Percentiles rank a stretch among this genome's conserved stretches.
Conservation (phyloP, 208 protist species). For the Wallacemonas collosoma region DNA sequence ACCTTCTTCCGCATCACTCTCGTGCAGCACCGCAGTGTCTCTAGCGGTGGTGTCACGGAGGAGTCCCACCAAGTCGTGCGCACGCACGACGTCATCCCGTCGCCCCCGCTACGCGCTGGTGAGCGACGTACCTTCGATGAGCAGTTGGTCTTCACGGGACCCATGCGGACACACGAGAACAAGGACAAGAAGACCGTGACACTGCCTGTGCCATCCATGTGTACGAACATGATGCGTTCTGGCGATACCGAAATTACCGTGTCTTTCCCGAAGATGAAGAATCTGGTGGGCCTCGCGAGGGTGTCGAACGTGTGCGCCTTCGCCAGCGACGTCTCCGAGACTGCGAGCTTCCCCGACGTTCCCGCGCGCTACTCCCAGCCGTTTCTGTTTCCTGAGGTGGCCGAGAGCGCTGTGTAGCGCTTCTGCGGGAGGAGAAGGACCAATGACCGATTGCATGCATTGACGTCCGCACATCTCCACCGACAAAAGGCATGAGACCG, state of each 20-base stretch:
- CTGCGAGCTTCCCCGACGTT: background rate
- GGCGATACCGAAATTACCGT: background rate
- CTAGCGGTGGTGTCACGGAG: constrained; percentile 9
- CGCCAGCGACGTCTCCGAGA: constrained; percentile 8
- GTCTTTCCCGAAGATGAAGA: constrained; percentile 13
- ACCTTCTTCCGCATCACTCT: constrained; percentile 1
- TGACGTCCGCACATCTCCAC: too few species aligned
- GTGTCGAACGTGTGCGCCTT: constrained; percentile 8
- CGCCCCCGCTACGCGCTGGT: constrained; percentile 13
- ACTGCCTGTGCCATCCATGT: constrained; percentile 4
- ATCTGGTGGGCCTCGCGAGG: background rate
- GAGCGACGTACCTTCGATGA: constrained; percentile 7
- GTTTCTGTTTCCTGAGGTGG: constrained; percentile 6
- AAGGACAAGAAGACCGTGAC: constrained; percentile 11
- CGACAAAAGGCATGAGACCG: too few species aligned
- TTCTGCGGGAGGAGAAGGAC: too few species aligned
- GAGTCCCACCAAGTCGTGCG: background rate
- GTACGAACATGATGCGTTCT: constrained; percentile 6
- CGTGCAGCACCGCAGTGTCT: background rate
- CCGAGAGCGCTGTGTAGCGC: background rate
- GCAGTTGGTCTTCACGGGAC: background rate
- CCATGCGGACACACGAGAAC: constrained; percentile 16
- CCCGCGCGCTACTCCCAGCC: constrained; percentile 4
- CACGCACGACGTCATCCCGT: constrained; percentile 4
- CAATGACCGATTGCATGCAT: too few species aligned